phyloP scores from a whole-genome alignment of 1,139 yeast species.

The Saccharomyces hybrid region DNA sequence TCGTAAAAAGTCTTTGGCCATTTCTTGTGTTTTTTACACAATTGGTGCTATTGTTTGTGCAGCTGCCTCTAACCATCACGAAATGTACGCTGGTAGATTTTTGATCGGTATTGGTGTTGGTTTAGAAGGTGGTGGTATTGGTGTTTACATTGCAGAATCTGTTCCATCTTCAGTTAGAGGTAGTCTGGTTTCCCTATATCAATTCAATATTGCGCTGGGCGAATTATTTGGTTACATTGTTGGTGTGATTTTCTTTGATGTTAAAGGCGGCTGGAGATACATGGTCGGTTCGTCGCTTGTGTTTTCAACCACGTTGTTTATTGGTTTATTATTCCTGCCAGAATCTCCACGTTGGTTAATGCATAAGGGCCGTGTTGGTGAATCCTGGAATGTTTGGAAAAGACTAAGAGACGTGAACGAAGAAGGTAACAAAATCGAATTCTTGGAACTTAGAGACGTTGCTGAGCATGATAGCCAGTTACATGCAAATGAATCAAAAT shows the following conservation, averaged over 20 bases:
- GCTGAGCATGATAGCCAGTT: conserved; percentile 12
- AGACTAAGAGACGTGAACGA: conserved; percentile 41
- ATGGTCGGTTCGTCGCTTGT: conserved; percentile 54
- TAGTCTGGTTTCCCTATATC: conserved; percentile 48
- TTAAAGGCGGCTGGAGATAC: conserved; percentile 51
- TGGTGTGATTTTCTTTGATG: conserved; percentile 49
- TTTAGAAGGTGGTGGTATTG: conserved; percentile 54
- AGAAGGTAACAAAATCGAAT: conserved; percentile 12
- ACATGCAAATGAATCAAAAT: conserved; percentile 27
- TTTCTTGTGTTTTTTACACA: conserved; percentile 51
- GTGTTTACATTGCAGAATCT: conserved; percentile 52
- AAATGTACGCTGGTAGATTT: conserved; percentile 51
- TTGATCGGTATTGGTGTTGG: conserved; percentile 53
- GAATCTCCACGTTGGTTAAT: conserved; percentile 49
- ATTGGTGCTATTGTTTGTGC: conserved; percentile 50
- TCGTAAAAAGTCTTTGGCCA: conserved; percentile 43
- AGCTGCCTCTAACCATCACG: conserved; percentile 37
- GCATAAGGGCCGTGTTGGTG: conserved; percentile 43
- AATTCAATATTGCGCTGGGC: conserved; percentile 51
- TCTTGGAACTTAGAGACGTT: neutral
- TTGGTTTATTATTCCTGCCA: conserved; percentile 43
- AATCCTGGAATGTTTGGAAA: conserved; percentile 51
- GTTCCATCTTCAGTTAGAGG: conserved; percentile 55
- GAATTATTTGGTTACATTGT: conserved; percentile 51
- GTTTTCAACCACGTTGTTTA: conserved; percentile 44